Base-by-base conservation (phyloP, 805 yeast genomes). In the Yamadazyma takamatsuzukensis region DNA sequence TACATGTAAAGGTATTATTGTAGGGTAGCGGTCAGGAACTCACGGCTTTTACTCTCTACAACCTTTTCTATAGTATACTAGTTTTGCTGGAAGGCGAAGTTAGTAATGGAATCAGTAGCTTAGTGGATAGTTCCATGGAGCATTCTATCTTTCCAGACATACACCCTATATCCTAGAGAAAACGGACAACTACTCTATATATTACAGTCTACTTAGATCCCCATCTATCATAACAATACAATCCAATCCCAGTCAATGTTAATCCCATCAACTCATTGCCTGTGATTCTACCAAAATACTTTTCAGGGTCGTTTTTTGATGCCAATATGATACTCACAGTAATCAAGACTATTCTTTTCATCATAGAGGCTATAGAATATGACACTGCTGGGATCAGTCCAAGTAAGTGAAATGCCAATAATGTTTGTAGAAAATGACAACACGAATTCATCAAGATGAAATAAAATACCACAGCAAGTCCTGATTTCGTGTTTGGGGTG, bases 261-360 rank as follows among this genome's bases (percentile, higher is more conserved):
- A 81, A 47, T 0, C 87, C 87, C 17, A 41, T 36, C 14, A 55
- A 30, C 48, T 80, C 85, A 14, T 57, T 49, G 1, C 58, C 31
- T 2, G 75, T 60, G n/a, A 78, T 56, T 12, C 49, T 45, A 15
- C 62, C 59, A 33, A 57, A 51, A 51, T 54, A 56, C 26, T 46
- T 48, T 10, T 30, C 32, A 2, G 44, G 29, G 18, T 40, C 45
- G 68, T 71, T 16, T 80, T 80, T 22, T 72, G 74, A 35, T 1
- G 54, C 56, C 25, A 82, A 37, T 63, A 60, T 28, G 5, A 89
- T 83, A 47, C 95, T 84, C 1, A 81, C 80, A 2, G 82, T 71
- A 26, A 88, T 87, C 18, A 88, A 76, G 1, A 85, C 83, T n/a
- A 88, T 83, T 48, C 95, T 76, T 60, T 88, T 88, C 76, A 88